Evolutionary conservation across 495 filamentous ascomycete genomes (phyloP), one percentile per base, ranked within the genome.

Genomic region (Penicillium steckii): DNA sequence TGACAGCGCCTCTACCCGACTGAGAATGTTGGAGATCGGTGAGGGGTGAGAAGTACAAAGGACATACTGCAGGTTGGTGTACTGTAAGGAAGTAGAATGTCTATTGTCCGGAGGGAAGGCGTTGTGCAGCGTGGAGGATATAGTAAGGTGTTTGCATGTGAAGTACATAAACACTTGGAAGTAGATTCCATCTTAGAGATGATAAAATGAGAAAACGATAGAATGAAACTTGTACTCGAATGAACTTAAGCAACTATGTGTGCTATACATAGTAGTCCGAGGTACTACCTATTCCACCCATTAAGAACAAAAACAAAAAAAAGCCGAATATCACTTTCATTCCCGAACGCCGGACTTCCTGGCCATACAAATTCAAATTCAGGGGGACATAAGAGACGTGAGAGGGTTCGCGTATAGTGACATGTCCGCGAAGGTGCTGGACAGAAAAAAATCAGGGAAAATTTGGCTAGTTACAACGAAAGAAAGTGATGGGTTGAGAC

Each of bases 371-470:
- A n/a, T n/a, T n/a, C n/a, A n/a, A n/a, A n/a, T n/a, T n/a, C n/a
- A n/a, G n/a, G 41, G 15, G 45, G 52, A 64, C 63, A 66, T 66
- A 61, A 66, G 57, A 66, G 63, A 66, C 63, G 43, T 66, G 47
- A 64, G 50, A 47, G 50, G 43, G 30, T 37, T 12, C 38, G 50
- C 46, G 48, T 56, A 50, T 59, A 53, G 44, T 41, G 52, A 51
- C 50, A 62, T 49, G 51, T 59, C 55, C 62, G 50, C 49, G 54
- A 61, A 53, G 46, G 38, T 46, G 53, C 29, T 41, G 22, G 29
- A 40, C 15, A 22, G 30, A 44, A 22, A 50, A 55, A 52, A 47
- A 30, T 26, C 25, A 51, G 52, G 30, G 58, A 51, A 54, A 53
- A 52, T 45, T 43, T 60, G n/a, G n/a, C n/a, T n/a, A n/a, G n/a